Conservation (phyloP, 768 basidiomycete genomes). For the Obba rivulosa region DNA sequence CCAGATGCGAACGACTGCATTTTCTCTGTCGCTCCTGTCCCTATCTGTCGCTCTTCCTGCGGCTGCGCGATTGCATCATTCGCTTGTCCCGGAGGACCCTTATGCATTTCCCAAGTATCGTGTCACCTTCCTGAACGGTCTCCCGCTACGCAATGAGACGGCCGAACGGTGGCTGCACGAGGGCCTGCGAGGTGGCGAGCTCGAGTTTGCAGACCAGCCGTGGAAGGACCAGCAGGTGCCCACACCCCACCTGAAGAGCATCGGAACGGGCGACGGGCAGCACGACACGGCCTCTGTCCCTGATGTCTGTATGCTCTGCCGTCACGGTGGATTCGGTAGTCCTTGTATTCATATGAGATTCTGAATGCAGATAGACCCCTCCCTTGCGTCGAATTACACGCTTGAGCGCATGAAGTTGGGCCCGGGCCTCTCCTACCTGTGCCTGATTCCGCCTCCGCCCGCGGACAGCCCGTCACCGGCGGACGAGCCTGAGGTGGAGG, state of each 20-base stretch:
- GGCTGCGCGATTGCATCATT: slow-evolving; percentile 44
- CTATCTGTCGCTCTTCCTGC: slow-evolving; percentile 28
- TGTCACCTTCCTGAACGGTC: slow-evolving; percentile 72
- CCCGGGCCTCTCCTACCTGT: slow-evolving; percentile 63
- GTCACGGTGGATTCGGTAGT: neutral
- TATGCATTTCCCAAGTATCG: slow-evolving; percentile 80
- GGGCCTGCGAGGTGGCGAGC: slow-evolving; percentile 70
- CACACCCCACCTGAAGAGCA: slow-evolving; percentile 44
- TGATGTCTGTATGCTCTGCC: slow-evolving; percentile 27
- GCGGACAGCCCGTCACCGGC: slow-evolving; percentile 39
- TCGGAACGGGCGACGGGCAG: slow-evolving; percentile 46
- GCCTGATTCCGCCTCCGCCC: slow-evolving; percentile 67
- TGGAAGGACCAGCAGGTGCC: slow-evolving; percentile 41
- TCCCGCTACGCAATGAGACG: slow-evolving; percentile 69
- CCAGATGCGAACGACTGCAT: slow-evolving; percentile 19
- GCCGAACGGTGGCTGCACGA: slow-evolving; percentile 69
- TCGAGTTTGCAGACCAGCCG: slow-evolving; percentile 69
- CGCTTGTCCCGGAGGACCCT: slow-evolving; percentile 65
- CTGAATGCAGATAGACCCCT: slow-evolving; percentile 19
- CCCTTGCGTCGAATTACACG: slow-evolving; percentile 33
- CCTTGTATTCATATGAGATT: slow-evolving; percentile 7
- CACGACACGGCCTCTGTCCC: slow-evolving; percentile 20
- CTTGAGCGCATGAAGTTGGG: slow-evolving; percentile 77
- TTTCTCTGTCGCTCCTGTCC: slow-evolving; percentile 18
- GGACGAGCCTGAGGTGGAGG: slow-evolving; percentile 53